These are phyloP conservation scores for Neurospora sp. DNA, from an alignment of 495 filamentous ascomycete species.

Conservation along the genomic window DNA sequence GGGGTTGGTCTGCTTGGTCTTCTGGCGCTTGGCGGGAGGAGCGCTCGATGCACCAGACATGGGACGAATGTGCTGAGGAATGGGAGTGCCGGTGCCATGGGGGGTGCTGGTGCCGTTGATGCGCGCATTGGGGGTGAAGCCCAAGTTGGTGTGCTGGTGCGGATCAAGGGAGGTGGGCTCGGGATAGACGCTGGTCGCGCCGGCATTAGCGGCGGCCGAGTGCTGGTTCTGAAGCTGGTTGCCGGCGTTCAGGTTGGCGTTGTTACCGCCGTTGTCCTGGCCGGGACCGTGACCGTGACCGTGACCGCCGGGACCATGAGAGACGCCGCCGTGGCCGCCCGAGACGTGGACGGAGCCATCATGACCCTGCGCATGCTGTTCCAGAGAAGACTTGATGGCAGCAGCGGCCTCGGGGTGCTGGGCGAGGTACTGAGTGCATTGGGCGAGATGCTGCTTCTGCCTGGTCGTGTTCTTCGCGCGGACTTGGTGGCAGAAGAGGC, in stretches of 20 bases:
- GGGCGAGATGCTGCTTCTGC: constrained; percentile 20
- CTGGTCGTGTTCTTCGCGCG: constrained; percentile 25
- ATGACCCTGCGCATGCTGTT: background rate
- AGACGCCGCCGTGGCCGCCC: background rate
- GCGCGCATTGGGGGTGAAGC: constrained; percentile 20
- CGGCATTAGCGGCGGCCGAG: background rate
- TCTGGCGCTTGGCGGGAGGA: constrained; percentile 20
- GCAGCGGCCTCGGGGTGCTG: constrained; percentile 16
- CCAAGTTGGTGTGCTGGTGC: constrained; percentile 9
- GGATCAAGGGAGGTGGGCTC: background rate
- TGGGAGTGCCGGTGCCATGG: constrained; percentile 18
- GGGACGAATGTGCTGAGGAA: constrained; percentile 5
- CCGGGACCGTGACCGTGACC: background rate
- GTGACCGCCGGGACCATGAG: background rate
- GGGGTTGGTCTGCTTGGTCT: constrained; percentile 7
- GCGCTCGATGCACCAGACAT: constrained; percentile 8
- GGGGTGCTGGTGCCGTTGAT: constrained; percentile 19
- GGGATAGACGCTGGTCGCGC: constrained; percentile 1
- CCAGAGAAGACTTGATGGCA: constrained; percentile 7
- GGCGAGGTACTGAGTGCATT: constrained; percentile 16
- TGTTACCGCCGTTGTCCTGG: background rate
- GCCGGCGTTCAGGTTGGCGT: background rate
- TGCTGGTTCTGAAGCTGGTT: background rate
- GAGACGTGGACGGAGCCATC: background rate
- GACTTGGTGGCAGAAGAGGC: constrained; percentile 17